phyloP scores from a whole-genome alignment of 495 filamentous ascomycete genomes.

The Haplographium delicatum region DNA sequence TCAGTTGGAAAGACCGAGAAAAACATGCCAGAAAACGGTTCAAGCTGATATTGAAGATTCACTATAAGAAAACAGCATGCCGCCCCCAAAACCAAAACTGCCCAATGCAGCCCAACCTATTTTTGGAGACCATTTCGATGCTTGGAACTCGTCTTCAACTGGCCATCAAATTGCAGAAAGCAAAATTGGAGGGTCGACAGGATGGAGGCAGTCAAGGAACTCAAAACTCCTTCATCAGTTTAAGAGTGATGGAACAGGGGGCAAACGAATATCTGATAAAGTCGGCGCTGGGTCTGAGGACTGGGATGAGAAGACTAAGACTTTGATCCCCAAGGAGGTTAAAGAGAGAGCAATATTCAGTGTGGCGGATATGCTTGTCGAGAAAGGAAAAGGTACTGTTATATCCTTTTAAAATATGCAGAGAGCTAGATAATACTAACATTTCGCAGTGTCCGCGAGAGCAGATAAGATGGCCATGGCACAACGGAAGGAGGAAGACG shows the following conservation, averaged over 20 bases:
- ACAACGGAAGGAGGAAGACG: constrained; percentile 33
- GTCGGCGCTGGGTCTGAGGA: constrained; percentile 49
- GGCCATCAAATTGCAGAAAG: constrained; percentile 77
- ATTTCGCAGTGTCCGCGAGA: constrained; percentile 9
- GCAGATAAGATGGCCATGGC: constrained; percentile 29
- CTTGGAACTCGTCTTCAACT: constrained; percentile 75
- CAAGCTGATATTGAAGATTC: background rate
- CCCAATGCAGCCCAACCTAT: constrained; percentile 39
- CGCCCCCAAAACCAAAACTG: constrained; percentile 14
- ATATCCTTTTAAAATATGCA: background rate
- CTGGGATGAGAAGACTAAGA: constrained; percentile 40
- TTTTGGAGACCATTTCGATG: constrained; percentile 56
- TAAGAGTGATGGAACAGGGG: constrained; percentile 41
- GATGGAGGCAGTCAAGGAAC: constrained; percentile 66
- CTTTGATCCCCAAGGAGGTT: constrained; percentile 38
- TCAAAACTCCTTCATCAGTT: constrained; percentile 67
- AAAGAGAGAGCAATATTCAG: constrained; percentile 35
- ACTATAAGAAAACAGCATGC: constrained; percentile 1
- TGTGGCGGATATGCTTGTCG: constrained; percentile 43
- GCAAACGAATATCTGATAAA: constrained; percentile 49
- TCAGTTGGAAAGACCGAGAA: too few species aligned
- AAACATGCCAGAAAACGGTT: background rate
- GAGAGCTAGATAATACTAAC: background rate
- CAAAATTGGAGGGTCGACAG: constrained; percentile 48
- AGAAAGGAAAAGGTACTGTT: background rate